phyloP scores from a whole-genome alignment of 306 rosid species.

The Fragaria vesca region DNA sequence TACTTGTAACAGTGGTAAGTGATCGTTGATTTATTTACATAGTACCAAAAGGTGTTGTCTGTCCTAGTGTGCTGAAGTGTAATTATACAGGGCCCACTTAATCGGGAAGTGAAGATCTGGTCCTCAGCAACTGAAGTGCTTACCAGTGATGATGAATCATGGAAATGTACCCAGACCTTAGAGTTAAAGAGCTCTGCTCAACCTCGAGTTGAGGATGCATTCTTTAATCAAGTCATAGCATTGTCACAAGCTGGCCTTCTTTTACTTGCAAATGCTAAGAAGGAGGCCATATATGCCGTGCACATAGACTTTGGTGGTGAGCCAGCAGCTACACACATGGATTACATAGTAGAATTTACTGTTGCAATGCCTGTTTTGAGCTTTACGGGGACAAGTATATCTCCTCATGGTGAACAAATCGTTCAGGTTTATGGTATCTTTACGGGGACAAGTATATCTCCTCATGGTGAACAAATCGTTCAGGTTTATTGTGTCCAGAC shows the following conservation, averaged over 20 bases:
- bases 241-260: conserved; percentile 94
- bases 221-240: conserved; percentile 91
- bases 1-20: no score
- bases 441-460: no score
- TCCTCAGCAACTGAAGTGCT: conserved; percentile 81
- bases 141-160: conserved; percentile 80
- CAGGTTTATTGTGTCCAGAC: conserved; percentile 99
- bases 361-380: conserved; percentile 96
- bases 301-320: conserved; percentile 84
- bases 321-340: conserved; percentile 79
- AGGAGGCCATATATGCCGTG: conserved; percentile 92
- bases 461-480: no score
- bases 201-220: conserved; percentile 69
- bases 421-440: conserved; percentile 93
- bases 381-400: conserved; percentile 84
- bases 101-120: conserved; percentile 95
- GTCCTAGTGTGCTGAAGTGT: conserved; percentile 6
- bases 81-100: conserved; percentile 68
- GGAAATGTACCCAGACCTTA: conserved; percentile 87
- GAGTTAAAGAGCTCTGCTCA: conserved; percentile 86
- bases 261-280: conserved; percentile 96
- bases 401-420: conserved; percentile 71
- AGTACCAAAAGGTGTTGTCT: neutral
- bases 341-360: conserved; percentile 89
- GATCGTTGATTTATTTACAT: no score